phyloP scores from a whole-genome alignment of 345 rosid species.

The Hypericum androsaemum region DNA sequence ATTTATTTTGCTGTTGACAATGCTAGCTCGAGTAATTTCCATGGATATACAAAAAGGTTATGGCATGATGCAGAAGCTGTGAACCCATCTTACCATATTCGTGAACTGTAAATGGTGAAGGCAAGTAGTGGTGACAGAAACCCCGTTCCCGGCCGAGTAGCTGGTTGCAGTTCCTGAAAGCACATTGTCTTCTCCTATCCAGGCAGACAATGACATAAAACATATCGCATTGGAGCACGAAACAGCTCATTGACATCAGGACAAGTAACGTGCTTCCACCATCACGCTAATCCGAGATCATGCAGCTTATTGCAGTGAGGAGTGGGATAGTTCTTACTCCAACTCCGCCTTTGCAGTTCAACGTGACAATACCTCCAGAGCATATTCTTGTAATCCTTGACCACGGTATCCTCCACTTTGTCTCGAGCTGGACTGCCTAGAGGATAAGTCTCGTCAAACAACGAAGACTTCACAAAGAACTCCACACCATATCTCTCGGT shows the following conservation, averaged over 20 bases:
- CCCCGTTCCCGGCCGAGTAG: neutral
- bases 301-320: constrained; percentile 70
- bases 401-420: constrained; percentile 52
- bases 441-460: constrained; percentile 59
- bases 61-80: neutral
- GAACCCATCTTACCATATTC: neutral
- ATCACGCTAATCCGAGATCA: constrained; percentile 45
- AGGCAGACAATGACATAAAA: neutral
- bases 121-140: neutral
- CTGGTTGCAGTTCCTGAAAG: neutral
- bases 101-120: constrained; percentile 11
- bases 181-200: neutral
- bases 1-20: too few species aligned
- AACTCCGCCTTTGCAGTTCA: constrained; percentile 65
- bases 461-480: constrained; percentile 57
- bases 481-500: constrained; percentile 61
- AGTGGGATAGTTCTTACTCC: constrained; percentile 68
- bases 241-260: neutral
- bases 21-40: too few species aligned
- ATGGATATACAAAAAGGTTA: neutral
- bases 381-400: constrained; percentile 57
- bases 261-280: constrained; percentile 23
- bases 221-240: neutral
- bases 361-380: constrained; percentile 60
- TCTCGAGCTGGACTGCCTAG: constrained; percentile 57